phyloP scores from a whole-genome alignment of 257 asterid species.

The Anisodus acutangulus region DNA sequence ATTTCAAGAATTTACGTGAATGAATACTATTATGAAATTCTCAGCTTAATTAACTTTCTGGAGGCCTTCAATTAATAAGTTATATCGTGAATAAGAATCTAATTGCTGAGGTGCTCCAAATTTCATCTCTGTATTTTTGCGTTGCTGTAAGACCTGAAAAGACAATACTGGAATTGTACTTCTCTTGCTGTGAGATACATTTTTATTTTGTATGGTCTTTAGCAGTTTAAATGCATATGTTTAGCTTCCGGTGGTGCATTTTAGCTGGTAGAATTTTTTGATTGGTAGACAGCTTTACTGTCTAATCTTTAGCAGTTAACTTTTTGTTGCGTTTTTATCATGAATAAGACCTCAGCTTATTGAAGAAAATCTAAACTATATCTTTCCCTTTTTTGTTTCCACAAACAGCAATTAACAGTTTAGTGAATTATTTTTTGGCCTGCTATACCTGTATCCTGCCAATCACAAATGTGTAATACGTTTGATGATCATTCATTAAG shows the following conservation, averaged over 20 bases:
- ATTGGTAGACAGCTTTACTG: slow-evolving; percentile 4
- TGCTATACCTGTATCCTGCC: slow-evolving; percentile 1
- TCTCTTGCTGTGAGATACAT: neutral
- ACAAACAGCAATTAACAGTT: neutral
- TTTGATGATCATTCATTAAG: neutral
- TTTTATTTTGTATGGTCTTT: neutral
- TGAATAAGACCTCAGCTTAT: too few species aligned
- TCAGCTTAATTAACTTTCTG: slow-evolving; percentile 24
- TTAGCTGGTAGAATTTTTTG: neutral
- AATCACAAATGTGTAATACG: neutral
- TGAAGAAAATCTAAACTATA: neutral
- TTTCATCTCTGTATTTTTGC: neutral
- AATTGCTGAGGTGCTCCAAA: neutral
- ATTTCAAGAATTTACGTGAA: slow-evolving; percentile 6
- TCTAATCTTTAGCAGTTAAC: neutral
- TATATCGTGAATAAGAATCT: neutral
- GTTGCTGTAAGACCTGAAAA: neutral
- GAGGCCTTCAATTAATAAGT: slow-evolving; percentile 15
- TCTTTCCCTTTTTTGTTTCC: slow-evolving; percentile 6
- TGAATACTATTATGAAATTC: neutral
- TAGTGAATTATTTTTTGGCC: neutral
- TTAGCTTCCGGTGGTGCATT: neutral
- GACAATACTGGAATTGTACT: neutral
- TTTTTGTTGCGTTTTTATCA: too few species aligned
- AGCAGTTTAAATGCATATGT: neutral